phyloP scores from a whole-genome alignment of 1,284 basidiomycete species.

The Cerioporus squamosus region DNA sequence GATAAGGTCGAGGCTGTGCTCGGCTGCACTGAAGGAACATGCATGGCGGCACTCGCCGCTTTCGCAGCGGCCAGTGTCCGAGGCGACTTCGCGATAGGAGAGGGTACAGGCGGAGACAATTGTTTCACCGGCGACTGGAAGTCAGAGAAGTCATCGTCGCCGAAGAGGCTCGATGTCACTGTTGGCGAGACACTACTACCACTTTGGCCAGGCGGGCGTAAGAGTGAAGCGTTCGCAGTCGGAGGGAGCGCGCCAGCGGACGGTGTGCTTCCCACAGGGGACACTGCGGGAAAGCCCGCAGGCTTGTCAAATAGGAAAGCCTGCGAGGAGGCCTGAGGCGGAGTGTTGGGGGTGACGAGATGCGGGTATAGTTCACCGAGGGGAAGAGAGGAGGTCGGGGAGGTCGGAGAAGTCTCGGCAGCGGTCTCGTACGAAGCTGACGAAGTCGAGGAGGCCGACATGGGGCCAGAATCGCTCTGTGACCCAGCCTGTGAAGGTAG shows the following conservation, averaged over 20 bases:
- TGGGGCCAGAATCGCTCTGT: conserved; percentile 38
- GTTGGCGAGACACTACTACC: conserved; percentile 1
- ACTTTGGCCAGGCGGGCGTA: neutral
- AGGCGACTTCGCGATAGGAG: conserved; percentile 21
- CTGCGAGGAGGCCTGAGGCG: conserved; percentile 12
- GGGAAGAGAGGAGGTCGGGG: conserved; percentile 17
- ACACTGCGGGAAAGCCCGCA: neutral
- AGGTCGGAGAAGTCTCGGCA: conserved; percentile 13
- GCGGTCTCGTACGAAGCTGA: conserved; percentile 21
- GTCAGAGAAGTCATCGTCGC: conserved; percentile 37
- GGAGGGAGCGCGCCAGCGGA: conserved; percentile 11
- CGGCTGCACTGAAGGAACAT: neutral
- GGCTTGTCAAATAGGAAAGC: conserved; percentile 4
- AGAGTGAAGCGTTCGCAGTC: neutral
- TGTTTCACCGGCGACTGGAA: conserved; percentile 30
- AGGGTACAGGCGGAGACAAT: conserved; percentile 5
- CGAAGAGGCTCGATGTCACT: conserved; percentile 15
- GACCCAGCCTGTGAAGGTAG: conserved; percentile 44
- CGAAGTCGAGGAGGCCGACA: conserved; percentile 20
- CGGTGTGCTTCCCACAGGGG: conserved; percentile 1
- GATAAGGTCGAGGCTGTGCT: conserved; percentile 8
- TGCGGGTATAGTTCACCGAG: conserved; percentile 20
- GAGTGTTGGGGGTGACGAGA: conserved; percentile 7
- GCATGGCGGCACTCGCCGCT: neutral
- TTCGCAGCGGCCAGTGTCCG: conserved; percentile 1